These are phyloP conservation scores for Naegleria fowleri DNA, from an alignment of 208 protist genomes.

Conservation along the genomic window DNA sequence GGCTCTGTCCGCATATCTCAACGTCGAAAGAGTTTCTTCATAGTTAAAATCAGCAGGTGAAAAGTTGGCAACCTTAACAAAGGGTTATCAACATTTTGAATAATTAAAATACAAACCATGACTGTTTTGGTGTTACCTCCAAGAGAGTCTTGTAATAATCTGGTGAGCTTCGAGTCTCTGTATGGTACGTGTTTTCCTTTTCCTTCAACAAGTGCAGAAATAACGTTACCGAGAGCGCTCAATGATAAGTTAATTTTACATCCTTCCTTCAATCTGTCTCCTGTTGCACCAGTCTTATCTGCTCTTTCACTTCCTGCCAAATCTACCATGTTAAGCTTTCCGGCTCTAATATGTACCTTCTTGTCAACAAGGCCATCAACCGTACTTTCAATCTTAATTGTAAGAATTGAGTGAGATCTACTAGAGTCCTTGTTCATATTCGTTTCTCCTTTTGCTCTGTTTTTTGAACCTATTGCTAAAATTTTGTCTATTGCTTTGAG, in stretches of 20 bases:
- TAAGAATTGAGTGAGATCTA: conserved; percentile 54
- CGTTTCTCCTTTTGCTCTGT: conserved; percentile 36
- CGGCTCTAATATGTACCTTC: conserved; percentile 14
- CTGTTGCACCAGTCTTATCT: conserved; percentile 22
- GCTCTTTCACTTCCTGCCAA: conserved; percentile 26
- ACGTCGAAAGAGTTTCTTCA: conserved; percentile 44
- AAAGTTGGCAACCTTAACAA: conserved; percentile 32
- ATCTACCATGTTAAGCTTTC: conserved; percentile 29
- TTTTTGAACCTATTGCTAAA: conserved; percentile 50
- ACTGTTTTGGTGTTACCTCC: conserved; percentile 57
- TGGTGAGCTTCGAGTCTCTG: conserved; percentile 65
- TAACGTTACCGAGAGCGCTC: conserved; percentile 20
- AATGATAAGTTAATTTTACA: conserved; percentile 27
- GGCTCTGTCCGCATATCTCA: conserved; percentile 44
- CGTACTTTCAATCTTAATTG: conserved; percentile 46
- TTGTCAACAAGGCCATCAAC: conserved; percentile 16
- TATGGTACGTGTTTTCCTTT: conserved; percentile 65
- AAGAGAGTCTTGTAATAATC: conserved; percentile 54
- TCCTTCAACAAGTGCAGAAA: conserved; percentile 21
- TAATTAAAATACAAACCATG: conserved; percentile 49
- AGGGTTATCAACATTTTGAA: conserved; percentile 45
- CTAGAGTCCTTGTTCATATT: conserved; percentile 49
- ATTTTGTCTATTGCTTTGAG: conserved; percentile 61
- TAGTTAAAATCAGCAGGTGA: conserved; percentile 46
- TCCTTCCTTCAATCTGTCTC: conserved; percentile 16